These are phyloP conservation scores for Saccharum officinarum DNA, from an alignment of 176 grass and related monocot species.

Conservation along the genomic window DNA sequence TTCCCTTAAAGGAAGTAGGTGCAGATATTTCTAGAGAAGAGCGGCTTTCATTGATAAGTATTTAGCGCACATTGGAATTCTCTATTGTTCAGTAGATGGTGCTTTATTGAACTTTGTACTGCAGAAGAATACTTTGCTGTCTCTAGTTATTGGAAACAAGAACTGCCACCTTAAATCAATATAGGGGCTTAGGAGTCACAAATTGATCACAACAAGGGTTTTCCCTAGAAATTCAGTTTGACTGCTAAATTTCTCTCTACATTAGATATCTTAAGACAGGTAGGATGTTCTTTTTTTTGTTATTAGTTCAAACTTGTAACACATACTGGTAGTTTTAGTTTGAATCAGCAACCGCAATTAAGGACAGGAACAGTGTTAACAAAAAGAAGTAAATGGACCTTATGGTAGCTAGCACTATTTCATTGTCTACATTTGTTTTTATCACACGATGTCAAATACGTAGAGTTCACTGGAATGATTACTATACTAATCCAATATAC, in stretches of 20 bases:
- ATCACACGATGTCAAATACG: neutral
- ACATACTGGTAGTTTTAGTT: neutral
- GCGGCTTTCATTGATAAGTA: neutral
- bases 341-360: neutral
- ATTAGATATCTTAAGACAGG: conserved; percentile 4
- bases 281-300: neutral
- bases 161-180: neutral
- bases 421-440: neutral
- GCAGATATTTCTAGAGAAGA: conserved; percentile 11
- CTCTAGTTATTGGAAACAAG: neutral
- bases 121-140: neutral
- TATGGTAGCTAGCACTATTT: neutral
- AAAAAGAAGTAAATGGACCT: neutral
- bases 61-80: neutral
- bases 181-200: neutral
- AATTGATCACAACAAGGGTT: neutral
- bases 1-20: neutral
- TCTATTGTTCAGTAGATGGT: neutral
- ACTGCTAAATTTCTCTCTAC: neutral
- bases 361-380: neutral
- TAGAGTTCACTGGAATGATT: neutral
- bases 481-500: neutral
- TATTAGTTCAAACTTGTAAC: neutral
- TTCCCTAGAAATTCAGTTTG: neutral
- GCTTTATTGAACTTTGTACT: neutral